Percentiles rank a stretch among this genome's conserved stretches.
These are phyloP conservation scores for Hypoxylon sp. DNA, from an alignment of 2,329 filamentous ascomycete genomes.

Conservation along the genomic window DNA sequence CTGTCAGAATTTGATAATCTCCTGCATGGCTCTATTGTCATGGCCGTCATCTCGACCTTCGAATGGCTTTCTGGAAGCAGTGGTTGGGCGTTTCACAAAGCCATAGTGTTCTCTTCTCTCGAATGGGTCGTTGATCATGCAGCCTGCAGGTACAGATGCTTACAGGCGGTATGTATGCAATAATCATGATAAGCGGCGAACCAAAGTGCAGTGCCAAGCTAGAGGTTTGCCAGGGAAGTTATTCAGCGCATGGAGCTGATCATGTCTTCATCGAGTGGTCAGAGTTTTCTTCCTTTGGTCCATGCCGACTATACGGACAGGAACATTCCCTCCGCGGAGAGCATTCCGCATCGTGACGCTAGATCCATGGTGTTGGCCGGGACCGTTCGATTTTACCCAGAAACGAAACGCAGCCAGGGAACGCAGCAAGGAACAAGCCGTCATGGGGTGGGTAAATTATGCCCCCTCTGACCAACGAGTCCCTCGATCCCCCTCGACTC, in stretches of 20 bases:
- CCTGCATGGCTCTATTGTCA: conserved; percentile 1
- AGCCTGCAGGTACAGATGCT: conserved; percentile 30
- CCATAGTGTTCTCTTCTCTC: conserved; percentile 10
- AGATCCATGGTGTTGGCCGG: conserved; percentile 5
- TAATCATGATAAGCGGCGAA: conserved; percentile 36
- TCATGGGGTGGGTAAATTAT: conserved; percentile 40
- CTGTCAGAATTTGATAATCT: conserved; percentile 30
- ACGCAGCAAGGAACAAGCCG: conserved; percentile 10
- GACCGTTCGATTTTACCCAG: conserved; percentile 3
- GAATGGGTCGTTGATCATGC: conserved; percentile 30
- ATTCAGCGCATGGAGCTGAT: conserved; percentile 17
- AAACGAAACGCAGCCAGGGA: neutral
- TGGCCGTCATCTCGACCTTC: conserved; percentile 22
- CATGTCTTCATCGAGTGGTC: conserved; percentile 23
- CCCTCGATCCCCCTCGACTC: neutral
- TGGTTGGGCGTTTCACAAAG: conserved; percentile 22
- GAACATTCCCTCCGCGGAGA: neutral
- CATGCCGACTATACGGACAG: conserved; percentile 4
- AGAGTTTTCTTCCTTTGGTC: conserved; percentile 8
- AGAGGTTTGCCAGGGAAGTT: neutral
- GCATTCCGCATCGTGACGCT: conserved; percentile 2
- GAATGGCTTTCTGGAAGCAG: conserved; percentile 31
- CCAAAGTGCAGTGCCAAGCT: conserved; percentile 19
- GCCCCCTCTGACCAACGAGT: neutral
- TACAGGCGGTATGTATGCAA: conserved; percentile 31